phyloP scores from a whole-genome alignment of 306 rosid species.

The Rosa persica region DNA sequence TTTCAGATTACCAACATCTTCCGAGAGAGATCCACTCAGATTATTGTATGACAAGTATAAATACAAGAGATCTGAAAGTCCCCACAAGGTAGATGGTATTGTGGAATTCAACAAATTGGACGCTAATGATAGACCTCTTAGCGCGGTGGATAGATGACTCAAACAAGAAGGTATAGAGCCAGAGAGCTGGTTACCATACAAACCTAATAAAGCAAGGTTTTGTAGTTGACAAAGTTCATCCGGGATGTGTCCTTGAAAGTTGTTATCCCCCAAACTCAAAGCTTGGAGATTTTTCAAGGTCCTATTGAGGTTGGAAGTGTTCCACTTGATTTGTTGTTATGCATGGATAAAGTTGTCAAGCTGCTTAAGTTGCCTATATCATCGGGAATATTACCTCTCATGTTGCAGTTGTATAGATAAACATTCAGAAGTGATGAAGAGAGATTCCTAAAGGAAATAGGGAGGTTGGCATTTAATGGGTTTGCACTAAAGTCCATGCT shows the following conservation, averaged over 20 bases:
- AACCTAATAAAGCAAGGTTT: accelerated
- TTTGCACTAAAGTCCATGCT: accelerated
- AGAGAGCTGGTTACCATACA: not conserved
- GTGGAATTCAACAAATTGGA: slow-evolving; percentile 9
- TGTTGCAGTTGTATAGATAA: not conserved
- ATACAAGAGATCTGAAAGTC: not conserved
- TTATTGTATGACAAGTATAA: slow-evolving; percentile 14
- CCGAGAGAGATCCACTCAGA: not conserved
- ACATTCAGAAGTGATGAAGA: not conserved
- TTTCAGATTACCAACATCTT: not conserved
- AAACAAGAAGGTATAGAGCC: slow-evolving; percentile 1
- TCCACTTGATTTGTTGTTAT: not conserved
- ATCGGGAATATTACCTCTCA: not conserved
- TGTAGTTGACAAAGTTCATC: not conserved
- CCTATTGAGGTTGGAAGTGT: not conserved
- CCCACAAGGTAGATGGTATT: slow-evolving; percentile 6
- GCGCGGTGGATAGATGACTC: not conserved
- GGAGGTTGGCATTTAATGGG: not conserved
- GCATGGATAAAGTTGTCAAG: not conserved
- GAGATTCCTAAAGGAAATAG: not conserved
- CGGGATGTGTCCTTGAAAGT: not conserved
- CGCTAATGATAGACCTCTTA: not conserved
- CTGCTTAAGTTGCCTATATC: not conserved
- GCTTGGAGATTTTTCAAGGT: not conserved
- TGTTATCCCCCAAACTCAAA: not conserved